Evolutionary conservation across 2,329 filamentous ascomycete genomes (phyloP).

Genomic region (Sporothrix brunneoviolacea): DNA sequence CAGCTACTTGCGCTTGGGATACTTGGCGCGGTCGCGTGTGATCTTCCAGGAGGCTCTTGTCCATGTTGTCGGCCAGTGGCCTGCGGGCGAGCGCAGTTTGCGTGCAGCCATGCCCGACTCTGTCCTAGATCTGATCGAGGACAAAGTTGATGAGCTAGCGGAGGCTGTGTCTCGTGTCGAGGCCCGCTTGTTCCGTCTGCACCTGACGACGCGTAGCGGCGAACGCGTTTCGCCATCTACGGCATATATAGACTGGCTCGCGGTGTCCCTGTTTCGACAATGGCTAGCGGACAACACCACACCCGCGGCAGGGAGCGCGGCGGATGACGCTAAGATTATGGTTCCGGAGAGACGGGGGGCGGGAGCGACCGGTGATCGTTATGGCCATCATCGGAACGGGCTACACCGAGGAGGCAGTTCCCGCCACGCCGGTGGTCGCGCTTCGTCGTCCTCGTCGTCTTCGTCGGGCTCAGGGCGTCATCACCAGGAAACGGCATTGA

Average conservation of each 20-base stretch:
- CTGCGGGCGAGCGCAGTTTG: constrained; percentile 68
- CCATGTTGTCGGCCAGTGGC: constrained; percentile 94
- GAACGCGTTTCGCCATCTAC: constrained; percentile 76
- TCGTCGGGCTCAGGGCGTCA: constrained; percentile 6
- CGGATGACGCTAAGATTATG: constrained; percentile 2
- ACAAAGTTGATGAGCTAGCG: constrained; percentile 88
- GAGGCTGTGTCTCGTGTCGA: constrained; percentile 76
- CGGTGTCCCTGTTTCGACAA: constrained; percentile 78
- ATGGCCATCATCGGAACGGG: constrained; percentile 20
- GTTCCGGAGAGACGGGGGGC: constrained; percentile 25
- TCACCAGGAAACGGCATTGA: constrained; percentile 4
- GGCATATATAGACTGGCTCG: constrained; percentile 84
- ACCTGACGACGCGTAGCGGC: constrained; percentile 68
- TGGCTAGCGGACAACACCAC: constrained; percentile 90
- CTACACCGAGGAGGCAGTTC: constrained; percentile 16
- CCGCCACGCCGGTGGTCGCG: constrained; percentile 24
- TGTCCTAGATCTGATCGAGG: constrained; percentile 84
- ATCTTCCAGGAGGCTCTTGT: constrained; percentile 84
- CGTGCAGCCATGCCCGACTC: constrained; percentile 64
- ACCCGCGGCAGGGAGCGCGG: constrained; percentile 46
- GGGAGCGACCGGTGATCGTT: constrained; percentile 8
- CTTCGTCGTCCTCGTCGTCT: constrained; percentile 19
- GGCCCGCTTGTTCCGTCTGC: constrained; percentile 73
- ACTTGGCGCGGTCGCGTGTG: constrained; percentile 73
- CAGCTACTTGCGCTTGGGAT: constrained; percentile 83